Percentiles rank a stretch among this genome's conserved stretches.
Conservation (phyloP, 345 rosid species). For the Durio zibethinus region DNA sequence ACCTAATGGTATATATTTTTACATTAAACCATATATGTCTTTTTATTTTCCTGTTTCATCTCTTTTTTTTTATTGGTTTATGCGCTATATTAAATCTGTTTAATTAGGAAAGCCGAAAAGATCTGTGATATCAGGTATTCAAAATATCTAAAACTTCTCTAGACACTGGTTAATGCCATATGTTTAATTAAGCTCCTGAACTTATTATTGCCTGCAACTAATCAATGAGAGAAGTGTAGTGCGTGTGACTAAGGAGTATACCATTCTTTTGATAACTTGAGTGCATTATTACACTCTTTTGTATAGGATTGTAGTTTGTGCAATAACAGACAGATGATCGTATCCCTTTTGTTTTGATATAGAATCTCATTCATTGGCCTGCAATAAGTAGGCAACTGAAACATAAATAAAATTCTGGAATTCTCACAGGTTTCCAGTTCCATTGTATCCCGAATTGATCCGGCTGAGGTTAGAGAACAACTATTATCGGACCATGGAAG, state of each 20-base stretch:
- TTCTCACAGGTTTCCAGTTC: conserved; percentile 74
- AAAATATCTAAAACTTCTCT: no score
- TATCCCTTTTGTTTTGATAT: background rate
- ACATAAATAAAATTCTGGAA: background rate
- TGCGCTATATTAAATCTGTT: background rate
- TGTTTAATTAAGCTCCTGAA: background rate
- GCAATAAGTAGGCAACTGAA: background rate
- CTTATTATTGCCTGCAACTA: background rate
- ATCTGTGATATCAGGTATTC: no score
- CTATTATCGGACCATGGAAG: conserved; percentile 71
- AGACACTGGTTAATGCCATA: background rate
- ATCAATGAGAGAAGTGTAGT: background rate
- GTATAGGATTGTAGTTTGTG: background rate
- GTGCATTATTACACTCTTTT: background rate
- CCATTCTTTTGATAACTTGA: background rate
- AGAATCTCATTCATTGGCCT: background rate
- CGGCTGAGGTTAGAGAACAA: conserved; percentile 67
- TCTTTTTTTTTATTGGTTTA: background rate
- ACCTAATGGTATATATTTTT: background rate
- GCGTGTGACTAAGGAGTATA: background rate
- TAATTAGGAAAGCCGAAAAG: no score
- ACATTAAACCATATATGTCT: no score
- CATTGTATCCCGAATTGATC: conserved; percentile 70
- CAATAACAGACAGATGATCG: background rate
- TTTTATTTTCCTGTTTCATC: background rate